phyloP scores from a whole-genome alignment of 371 early-diverging fungal species.

The Syncephalis plumigaleata region DNA sequence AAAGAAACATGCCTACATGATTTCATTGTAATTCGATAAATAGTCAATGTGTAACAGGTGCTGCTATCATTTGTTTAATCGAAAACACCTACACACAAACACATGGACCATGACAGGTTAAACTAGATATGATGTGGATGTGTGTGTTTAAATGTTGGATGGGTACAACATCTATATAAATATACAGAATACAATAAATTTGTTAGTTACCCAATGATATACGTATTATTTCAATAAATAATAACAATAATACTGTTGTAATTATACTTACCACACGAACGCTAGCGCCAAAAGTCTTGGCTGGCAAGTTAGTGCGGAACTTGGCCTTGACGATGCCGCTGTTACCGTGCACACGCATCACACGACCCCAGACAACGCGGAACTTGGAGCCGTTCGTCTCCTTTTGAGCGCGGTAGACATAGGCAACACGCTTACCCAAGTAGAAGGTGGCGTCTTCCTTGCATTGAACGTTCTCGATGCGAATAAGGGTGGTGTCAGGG shows the following conservation, averaged over 20 bases:
- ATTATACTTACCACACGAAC: conserved; percentile 67
- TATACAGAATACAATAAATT: background rate
- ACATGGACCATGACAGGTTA: too few species aligned
- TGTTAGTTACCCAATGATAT: conserved; percentile 1
- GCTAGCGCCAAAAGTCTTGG: conserved; percentile 79
- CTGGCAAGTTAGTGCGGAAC: conserved; percentile 92
- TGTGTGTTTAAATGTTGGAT: conserved; percentile 54
- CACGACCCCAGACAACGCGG: conserved; percentile 94
- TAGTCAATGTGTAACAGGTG: too few species aligned
- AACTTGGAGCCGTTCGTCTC: conserved; percentile 80
- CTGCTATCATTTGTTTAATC: too few species aligned
- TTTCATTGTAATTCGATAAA: too few species aligned
- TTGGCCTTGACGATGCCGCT: conserved; percentile 91
- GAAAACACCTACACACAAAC: too few species aligned
- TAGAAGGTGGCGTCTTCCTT: conserved; percentile 64
- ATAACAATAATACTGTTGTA: background rate
- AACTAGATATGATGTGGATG: conserved; percentile 1
- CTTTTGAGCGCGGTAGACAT: conserved; percentile 74
- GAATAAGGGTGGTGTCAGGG: conserved; percentile 78
- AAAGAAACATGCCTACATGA: too few species aligned
- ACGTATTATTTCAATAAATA: background rate
- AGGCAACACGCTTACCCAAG: conserved; percentile 76
- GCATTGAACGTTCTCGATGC: conserved; percentile 84
- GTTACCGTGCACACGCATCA: conserved; percentile 90
- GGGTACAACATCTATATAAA: conserved; percentile 75